Conservation (phyloP, 1,284 basidiomycete species). For the Puccinia novopanici region DNA sequence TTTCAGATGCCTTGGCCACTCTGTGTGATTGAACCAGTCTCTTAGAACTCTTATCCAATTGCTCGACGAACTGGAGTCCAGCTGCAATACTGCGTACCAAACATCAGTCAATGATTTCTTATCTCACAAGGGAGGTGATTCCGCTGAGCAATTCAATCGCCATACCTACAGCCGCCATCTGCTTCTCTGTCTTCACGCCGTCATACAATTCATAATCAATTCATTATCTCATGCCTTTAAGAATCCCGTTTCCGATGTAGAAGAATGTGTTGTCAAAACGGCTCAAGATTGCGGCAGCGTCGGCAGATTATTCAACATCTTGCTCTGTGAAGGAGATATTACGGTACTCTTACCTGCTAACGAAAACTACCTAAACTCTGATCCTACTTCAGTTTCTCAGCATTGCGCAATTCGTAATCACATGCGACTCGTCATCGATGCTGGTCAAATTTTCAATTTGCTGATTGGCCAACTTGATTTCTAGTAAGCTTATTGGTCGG, state of each 20-base stretch:
- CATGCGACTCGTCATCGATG: constrained; percentile 65
- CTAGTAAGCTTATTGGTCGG: constrained; percentile 63
- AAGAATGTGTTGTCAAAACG: neutral
- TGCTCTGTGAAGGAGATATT: too few species aligned
- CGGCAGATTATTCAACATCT: constrained; percentile 20
- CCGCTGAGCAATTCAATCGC: too few species aligned
- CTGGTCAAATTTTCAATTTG: too few species aligned
- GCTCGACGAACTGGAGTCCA: too few species aligned
- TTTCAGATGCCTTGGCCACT: too few species aligned
- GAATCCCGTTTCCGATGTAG: neutral
- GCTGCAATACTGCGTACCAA: too few species aligned
- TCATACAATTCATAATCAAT: constrained; percentile 33
- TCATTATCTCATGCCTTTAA: neutral
- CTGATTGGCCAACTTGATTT: constrained; percentile 68
- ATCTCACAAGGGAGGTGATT: too few species aligned
- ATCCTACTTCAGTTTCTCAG: neutral
- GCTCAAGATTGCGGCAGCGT: constrained; percentile 25
- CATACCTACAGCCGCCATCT: too few species aligned
- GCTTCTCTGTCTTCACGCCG: too few species aligned
- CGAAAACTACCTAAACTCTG: neutral
- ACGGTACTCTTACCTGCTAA: neutral
- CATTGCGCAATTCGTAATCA: constrained; percentile 28
- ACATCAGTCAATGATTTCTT: too few species aligned
- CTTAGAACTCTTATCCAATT: too few species aligned
- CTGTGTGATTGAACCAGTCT: too few species aligned